Conservation (phyloP, 2,329 filamentous ascomycete species). For the Amauroascus niger region DNA sequence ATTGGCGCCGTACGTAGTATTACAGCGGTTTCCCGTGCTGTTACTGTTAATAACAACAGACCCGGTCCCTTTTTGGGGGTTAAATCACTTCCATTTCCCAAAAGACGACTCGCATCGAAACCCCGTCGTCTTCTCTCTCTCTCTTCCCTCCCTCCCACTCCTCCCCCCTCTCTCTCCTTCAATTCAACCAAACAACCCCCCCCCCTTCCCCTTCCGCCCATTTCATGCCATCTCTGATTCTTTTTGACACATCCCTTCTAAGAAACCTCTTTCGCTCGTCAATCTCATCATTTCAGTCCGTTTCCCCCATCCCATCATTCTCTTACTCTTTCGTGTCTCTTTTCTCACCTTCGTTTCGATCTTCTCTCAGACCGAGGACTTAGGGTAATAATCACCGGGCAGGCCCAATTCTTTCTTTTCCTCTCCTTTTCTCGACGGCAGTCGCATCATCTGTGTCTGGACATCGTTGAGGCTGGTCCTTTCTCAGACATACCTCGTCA, state of each 20-base stretch:
- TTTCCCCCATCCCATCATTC: slow-evolving; percentile 9
- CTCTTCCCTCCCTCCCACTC: neutral
- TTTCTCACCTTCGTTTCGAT: slow-evolving; percentile 13
- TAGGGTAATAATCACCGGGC: slow-evolving; percentile 11
- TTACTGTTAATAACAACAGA: neutral
- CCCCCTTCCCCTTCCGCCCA: neutral
- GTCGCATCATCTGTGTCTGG: slow-evolving; percentile 17
- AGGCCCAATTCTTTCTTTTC: slow-evolving; percentile 18
- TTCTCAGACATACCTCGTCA: slow-evolving; percentile 19
- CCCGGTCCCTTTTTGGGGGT: neutral
- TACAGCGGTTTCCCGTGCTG: neutral
- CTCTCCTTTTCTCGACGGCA: slow-evolving; percentile 14
- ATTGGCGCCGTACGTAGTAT: neutral
- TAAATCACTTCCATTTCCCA: neutral
- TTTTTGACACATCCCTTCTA: slow-evolving; percentile 8
- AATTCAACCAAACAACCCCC: neutral
- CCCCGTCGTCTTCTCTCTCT: neutral
- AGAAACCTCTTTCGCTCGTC: slow-evolving; percentile 5
- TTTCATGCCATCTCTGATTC: slow-evolving; percentile 2
- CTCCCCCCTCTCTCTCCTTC: neutral
- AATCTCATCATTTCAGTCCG: neutral
- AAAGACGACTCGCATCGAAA: neutral
- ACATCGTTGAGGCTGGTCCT: slow-evolving; percentile 30
- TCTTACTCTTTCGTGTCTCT: slow-evolving; percentile 5
- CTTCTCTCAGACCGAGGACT: neutral